Evolutionary conservation across 768 basidiomycete genomes (phyloP).

Genomic region (Lenzites betulinus): DNA sequence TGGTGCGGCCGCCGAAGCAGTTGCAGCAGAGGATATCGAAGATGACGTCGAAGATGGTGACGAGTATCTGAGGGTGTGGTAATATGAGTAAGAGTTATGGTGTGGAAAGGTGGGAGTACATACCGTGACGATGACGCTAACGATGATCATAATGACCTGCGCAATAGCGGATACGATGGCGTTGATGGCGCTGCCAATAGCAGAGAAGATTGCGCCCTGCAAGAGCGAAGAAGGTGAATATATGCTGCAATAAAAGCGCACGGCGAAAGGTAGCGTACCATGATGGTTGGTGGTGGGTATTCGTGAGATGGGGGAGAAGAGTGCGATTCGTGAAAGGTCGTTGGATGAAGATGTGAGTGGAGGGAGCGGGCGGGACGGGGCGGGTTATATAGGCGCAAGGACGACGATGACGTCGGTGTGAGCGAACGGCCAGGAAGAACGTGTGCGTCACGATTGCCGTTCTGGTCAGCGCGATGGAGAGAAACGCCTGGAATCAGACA

Average conservation of each 20-base stretch:
- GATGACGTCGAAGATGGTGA: conserved; percentile 66
- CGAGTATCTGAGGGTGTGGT: conserved; percentile 50
- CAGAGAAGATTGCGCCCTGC: conserved; percentile 64
- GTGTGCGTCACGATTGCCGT: conserved; percentile 7
- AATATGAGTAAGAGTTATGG: not conserved
- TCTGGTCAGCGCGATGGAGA: conserved; percentile 1
- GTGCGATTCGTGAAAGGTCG: conserved; percentile 14
- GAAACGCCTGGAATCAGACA: not conserved
- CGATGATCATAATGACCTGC: conserved; percentile 57
- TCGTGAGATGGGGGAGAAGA: not conserved
- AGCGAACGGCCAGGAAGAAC: not conserved
- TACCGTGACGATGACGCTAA: conserved; percentile 60
- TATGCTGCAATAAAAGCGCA: not conserved
- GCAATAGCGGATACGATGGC: conserved; percentile 64
- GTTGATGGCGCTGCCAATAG: conserved; percentile 62
- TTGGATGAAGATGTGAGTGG: not conserved
- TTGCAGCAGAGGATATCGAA: conserved; percentile 48
- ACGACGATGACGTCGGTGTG: conserved; percentile 11
- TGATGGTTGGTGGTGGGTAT: not conserved
- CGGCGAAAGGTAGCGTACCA: conserved; percentile 6
- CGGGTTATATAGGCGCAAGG: conserved; percentile 3
- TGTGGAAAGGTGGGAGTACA: conserved; percentile 27
- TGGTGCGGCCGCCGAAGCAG: conserved; percentile 34
- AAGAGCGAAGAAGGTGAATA: not conserved
- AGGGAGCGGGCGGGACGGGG: not conserved